A percentile compares a stretch with the other conserved stretches of the same genome.
These are phyloP conservation scores for Aureoboletus auriporus DNA, from an alignment of 768 basidiomycete genomes.

Conservation along the genomic window DNA sequence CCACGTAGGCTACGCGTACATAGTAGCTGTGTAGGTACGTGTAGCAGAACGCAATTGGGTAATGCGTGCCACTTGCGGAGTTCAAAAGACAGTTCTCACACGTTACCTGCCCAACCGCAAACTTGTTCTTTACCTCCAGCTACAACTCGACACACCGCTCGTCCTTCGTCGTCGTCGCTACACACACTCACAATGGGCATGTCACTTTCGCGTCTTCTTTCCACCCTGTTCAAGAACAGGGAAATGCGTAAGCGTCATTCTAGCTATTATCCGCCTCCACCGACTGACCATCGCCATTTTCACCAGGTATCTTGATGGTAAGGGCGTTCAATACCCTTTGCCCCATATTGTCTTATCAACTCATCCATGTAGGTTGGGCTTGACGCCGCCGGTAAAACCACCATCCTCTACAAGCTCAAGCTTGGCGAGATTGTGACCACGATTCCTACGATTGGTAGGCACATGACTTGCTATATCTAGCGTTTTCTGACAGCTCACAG, in stretches of 20 bases:
- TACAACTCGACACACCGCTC: slow-evolving; percentile 24
- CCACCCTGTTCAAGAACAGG: slow-evolving; percentile 93
- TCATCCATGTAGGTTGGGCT: slow-evolving; percentile 76
- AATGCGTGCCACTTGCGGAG: slow-evolving; percentile 27
- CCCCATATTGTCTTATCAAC: slow-evolving; percentile 10
- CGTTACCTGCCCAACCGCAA: slow-evolving; percentile 28
- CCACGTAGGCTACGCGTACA: slow-evolving; percentile 13
- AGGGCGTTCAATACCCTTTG: slow-evolving; percentile 21
- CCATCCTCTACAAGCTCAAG: slow-evolving; percentile 99
- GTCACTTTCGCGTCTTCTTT: slow-evolving; percentile 68
- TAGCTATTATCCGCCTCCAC: slow-evolving; percentile 16
- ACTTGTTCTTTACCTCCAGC: slow-evolving; percentile 30
- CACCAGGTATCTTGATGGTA: slow-evolving; percentile 94
- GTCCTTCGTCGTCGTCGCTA: slow-evolving; percentile 30
- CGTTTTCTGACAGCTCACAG: slow-evolving; percentile 40
- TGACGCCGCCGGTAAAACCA: slow-evolving; percentile 98
- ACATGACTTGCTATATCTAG: slow-evolving; percentile 7
- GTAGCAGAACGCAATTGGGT: not conserved
- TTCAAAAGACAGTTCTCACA: slow-evolving; percentile 32
- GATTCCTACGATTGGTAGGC: slow-evolving; percentile 97
- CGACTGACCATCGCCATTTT: slow-evolving; percentile 23
- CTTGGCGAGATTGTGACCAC: slow-evolving; percentile 99
- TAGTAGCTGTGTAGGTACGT: too few species aligned
- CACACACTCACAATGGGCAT: slow-evolving; percentile 76
- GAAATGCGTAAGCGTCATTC: slow-evolving; percentile 86